phyloP scores from a whole-genome alignment of 352 stramenopile species.

The Chrysophaeum taylorii region DNA sequence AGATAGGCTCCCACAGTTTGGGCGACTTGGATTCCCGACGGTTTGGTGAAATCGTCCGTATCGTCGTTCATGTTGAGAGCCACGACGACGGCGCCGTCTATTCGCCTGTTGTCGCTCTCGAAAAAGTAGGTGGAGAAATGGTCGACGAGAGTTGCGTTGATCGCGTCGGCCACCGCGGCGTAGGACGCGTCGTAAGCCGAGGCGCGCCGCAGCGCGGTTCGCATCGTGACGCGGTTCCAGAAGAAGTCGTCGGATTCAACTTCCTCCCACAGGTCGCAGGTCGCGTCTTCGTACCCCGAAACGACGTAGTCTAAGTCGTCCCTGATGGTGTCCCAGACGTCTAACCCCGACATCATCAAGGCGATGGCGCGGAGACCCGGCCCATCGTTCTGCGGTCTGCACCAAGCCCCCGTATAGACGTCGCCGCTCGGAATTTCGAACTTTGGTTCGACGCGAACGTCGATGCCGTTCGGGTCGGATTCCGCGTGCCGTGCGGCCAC shows the following conservation, averaged over 20 bases:
- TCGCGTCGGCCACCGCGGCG: background rate
- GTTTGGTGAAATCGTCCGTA: conserved; percentile 16
- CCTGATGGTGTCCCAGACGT: conserved; percentile 20
- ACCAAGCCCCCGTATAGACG: conserved; percentile 21
- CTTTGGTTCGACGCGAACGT: conserved; percentile 26
- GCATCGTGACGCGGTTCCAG: conserved; percentile 27
- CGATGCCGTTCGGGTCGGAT: conserved; percentile 19
- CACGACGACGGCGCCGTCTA: conserved; percentile 23
- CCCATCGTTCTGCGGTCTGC: conserved; percentile 25
- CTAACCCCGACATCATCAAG: conserved; percentile 16
- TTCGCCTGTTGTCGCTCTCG: conserved; percentile 15
- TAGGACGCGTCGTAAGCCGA: conserved; percentile 16
- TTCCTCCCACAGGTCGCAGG: conserved; percentile 28
- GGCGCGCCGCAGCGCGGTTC: conserved; percentile 19
- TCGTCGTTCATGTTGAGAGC: conserved; percentile 24
- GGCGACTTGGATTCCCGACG: conserved; percentile 18
- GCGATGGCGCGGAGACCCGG: conserved; percentile 22
- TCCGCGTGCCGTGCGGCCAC: conserved; percentile 13
- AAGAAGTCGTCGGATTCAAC: conserved; percentile 23
- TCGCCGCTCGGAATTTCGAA: conserved; percentile 19
- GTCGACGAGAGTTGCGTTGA: conserved; percentile 19
- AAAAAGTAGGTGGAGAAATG: conserved; percentile 18
- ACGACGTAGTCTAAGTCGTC: conserved; percentile 24
- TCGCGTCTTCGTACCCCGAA: conserved; percentile 10
- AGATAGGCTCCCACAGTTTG: conserved; percentile 21